Evolutionary conservation across 2,329 filamentous ascomycete genomes (phyloP).

Genomic region (Lecanicillium sp.): DNA sequence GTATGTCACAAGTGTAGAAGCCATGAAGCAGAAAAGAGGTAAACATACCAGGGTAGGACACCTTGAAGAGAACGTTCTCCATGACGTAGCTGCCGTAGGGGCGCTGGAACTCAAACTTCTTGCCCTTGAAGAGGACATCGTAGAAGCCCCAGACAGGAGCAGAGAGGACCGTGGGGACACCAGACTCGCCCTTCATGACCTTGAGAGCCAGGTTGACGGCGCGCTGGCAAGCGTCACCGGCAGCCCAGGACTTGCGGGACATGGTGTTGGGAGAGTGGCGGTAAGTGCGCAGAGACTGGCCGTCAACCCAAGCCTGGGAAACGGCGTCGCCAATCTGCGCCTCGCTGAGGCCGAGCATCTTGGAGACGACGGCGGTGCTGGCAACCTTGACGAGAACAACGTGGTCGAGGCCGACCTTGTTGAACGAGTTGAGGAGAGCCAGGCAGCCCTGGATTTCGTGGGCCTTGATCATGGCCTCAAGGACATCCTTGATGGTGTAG

Average conservation of each 20-base stretch:
- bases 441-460: constrained; percentile 98
- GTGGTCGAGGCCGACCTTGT: constrained; percentile 97
- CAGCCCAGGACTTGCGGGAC: constrained; percentile 98
- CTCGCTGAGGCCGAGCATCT: constrained; percentile 86
- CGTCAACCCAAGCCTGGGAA: constrained; percentile 95
- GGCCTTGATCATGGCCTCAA: constrained; percentile 98
- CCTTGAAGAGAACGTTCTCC: constrained; percentile 99
- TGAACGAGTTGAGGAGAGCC: constrained; percentile 95
- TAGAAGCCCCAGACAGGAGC: constrained; percentile 97
- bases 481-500: constrained; percentile 80
- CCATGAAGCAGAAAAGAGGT: not conserved
- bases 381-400: constrained; percentile 98
- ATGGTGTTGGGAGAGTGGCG: constrained; percentile 98
- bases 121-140: constrained; percentile 93
- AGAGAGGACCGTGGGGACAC: constrained; percentile 85
- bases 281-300: constrained; percentile 93
- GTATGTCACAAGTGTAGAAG: no score
- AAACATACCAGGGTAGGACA: constrained; percentile 81
- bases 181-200: constrained; percentile 84
- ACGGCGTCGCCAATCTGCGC: constrained; percentile 91
- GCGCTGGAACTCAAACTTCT: constrained; percentile 93
- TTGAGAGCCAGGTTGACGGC: constrained; percentile 87
- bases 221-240: constrained; percentile 93
- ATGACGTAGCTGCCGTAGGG: constrained; percentile 98
- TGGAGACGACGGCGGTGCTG: constrained; percentile 85